Evolutionary conservation across 2,329 filamentous ascomycete species (phyloP).

Genomic region (Fusarium sp.): DNA sequence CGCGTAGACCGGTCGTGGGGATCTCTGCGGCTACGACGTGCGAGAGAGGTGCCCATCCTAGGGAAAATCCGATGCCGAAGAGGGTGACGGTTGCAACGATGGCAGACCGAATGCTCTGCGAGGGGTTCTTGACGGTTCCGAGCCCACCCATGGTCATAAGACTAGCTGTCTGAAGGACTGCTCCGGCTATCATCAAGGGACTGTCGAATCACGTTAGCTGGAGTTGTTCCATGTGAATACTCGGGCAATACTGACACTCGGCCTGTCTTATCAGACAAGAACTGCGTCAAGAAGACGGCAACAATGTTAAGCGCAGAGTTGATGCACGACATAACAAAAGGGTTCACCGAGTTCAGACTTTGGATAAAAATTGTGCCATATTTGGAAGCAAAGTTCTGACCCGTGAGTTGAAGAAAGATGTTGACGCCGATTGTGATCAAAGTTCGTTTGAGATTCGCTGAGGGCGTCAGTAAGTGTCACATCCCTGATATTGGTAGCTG

Average conservation of each 20-base stretch:
- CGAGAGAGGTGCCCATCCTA: constrained; percentile 48
- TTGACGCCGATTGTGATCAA: constrained; percentile 40
- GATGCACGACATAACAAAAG: constrained; percentile 40
- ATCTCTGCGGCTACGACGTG: constrained; percentile 51
- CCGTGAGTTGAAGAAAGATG: constrained; percentile 46
- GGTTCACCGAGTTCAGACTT: constrained; percentile 42
- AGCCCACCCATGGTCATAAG: constrained; percentile 51
- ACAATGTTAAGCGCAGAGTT: constrained; percentile 32
- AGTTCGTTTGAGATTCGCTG: constrained; percentile 38
- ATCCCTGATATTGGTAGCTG: not conserved
- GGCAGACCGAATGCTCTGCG: constrained; percentile 31
- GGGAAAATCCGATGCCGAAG: constrained; percentile 43
- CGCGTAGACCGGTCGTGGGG: constrained; percentile 44
- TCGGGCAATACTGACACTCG: not conserved
- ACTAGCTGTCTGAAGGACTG: constrained; percentile 40
- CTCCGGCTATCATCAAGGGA: constrained; percentile 41
- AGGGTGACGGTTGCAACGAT: constrained; percentile 48
- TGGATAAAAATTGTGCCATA: constrained; percentile 47
- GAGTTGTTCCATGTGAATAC: not conserved
- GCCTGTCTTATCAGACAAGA: not conserved
- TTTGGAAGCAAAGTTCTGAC: constrained; percentile 42
- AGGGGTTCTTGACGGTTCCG: constrained; percentile 38
- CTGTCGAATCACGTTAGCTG: constrained; percentile 13
- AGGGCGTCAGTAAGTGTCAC: not conserved
- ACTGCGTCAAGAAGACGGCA: constrained; percentile 11